Base-by-base conservation (phyloP, 352 stramenopile genomes). In the Globisporangium radiosum region DNA sequence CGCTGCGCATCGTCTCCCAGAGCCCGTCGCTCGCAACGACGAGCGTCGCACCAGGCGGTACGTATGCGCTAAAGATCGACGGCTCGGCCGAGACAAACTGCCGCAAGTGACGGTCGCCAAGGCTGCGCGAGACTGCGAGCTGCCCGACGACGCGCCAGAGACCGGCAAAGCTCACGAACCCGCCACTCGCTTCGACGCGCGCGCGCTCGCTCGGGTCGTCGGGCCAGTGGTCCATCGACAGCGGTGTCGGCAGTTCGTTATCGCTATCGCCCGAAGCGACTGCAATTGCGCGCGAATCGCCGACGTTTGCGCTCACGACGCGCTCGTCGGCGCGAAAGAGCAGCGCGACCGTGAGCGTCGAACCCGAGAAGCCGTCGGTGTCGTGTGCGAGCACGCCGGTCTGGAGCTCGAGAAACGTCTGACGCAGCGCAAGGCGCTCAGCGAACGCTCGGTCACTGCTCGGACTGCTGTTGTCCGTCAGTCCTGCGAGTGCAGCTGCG, bases 41-140 rank as follows among this genome's bases (percentile, higher is more conserved):
- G 6, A 91, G 53, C 44, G 81, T 38, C 11, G 60, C 62, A 58
- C 37, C 40, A 13, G 17, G 6, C 15, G 17, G 7, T 4, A 82
- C 54, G 6, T 58, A 49, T 6, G 64, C 11, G 52, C 79, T 69
- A 64, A 87, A 68, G 33, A 98, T 74, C 47, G 87, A 78, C 15
- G 94, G 94, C 52, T 89, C 76, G 11, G 80, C 78, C 42, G 78
- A 96, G 39, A 98, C 73, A 59, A 85, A 89, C 33, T 81, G 68
- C 33, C 85, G 77, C 45, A 98, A 65, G 65, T 92, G 76, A 8
- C 78, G 75, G 72, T 98, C 94, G 37, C 95, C 95, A 36, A 98
- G 75, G 60, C 89, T 96, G 17, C 95, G 75, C 8, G 91, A 96
- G 38, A 98, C 88, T 42, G 92, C 92, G 19, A 98, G 77, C 52